Evolutionary conservation across 2,329 filamentous ascomycete genomes (phyloP).

Genomic region (Verticillium dahliae): DNA sequence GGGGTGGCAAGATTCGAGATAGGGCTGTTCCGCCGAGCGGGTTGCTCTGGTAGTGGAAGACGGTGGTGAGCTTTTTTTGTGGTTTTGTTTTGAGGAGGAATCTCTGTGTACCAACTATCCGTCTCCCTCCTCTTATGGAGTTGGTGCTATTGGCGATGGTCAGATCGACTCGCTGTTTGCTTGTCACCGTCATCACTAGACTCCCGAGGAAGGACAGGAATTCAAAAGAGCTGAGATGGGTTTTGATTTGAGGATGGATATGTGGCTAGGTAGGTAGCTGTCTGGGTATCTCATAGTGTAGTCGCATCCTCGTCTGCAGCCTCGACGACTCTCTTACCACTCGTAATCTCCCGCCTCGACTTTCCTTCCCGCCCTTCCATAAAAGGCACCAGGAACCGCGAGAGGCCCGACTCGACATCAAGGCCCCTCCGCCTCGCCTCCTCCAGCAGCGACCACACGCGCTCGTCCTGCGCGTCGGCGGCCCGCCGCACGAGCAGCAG

Average conservation of each 20-base stretch:
- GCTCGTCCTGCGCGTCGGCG: slow-evolving; percentile 7
- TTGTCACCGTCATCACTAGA: too few relatives aligned
- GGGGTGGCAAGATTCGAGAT: too few relatives aligned
- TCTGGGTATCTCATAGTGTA: neutral
- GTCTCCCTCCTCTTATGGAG: too few relatives aligned
- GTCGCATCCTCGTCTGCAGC: neutral
- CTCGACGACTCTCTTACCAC: neutral
- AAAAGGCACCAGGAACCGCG: slow-evolving; percentile 7
- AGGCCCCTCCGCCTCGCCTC: slow-evolving; percentile 8
- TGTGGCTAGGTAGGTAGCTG: neutral
- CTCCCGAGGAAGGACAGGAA: too few relatives aligned
- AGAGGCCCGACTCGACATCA: slow-evolving; percentile 8
- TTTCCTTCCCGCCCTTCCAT: neutral
- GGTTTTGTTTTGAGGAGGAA: too few relatives aligned
- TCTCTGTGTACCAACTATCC: too few relatives aligned
- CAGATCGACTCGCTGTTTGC: too few relatives aligned
- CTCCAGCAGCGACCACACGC: slow-evolving; percentile 9
- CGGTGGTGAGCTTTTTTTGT: too few relatives aligned
- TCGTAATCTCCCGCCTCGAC: neutral
- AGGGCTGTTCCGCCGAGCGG: too few relatives aligned
- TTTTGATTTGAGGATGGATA: neutral
- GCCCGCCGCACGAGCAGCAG: slow-evolving; percentile 8
- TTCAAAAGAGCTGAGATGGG: neutral
- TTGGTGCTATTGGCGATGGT: too few relatives aligned
- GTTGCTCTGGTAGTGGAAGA: too few relatives aligned